Percentiles rank a stretch among this genome's conserved stretches.
These are phyloP conservation scores for Areca catechu DNA, from an alignment of 176 grass and related monocot genomes.

Conservation along the genomic window DNA sequence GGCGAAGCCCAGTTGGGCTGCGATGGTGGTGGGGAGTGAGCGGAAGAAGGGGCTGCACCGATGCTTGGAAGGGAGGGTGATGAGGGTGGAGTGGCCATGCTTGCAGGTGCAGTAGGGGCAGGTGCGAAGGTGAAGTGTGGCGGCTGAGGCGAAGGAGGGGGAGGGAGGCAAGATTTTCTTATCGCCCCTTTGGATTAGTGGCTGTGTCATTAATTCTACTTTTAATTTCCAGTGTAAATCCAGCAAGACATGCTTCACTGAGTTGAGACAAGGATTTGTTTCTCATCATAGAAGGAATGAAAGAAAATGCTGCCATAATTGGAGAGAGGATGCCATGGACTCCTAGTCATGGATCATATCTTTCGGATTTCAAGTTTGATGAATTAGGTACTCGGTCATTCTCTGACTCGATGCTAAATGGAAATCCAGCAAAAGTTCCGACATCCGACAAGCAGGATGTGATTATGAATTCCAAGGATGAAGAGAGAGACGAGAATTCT, in stretches of 20 bases:
- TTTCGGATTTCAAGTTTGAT: slow-evolving; percentile 69
- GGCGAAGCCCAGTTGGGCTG: too few species aligned
- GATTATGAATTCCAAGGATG: slow-evolving; percentile 16
- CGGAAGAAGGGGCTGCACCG: too few species aligned
- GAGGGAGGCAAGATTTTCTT: too few species aligned
- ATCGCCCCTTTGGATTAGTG: too few species aligned
- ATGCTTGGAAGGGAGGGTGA: too few species aligned
- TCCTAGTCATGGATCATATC: slow-evolving; percentile 49
- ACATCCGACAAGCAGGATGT: slow-evolving; percentile 18
- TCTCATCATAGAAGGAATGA: slow-evolving; percentile 15
- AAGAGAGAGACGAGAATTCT: slow-evolving; percentile 20
- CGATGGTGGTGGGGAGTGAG: too few species aligned
- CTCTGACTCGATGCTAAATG: slow-evolving; percentile 30
- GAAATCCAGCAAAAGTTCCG: slow-evolving; percentile 14
- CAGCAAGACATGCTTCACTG: neutral
- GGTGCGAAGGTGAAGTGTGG: too few species aligned
- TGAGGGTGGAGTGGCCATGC: too few species aligned
- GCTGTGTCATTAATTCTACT: too few species aligned
- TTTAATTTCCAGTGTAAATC: too few species aligned
- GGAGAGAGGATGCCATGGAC: slow-evolving; percentile 49
- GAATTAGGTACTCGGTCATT: slow-evolving; percentile 46
- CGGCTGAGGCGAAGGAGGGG: too few species aligned
- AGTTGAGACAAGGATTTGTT: neutral
- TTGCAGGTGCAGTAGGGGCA: too few species aligned
- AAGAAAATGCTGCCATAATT: slow-evolving; percentile 36